Evolutionary conservation across 176 grass and related monocot genomes (phyloP).

Genomic region (Avena sativa): DNA sequence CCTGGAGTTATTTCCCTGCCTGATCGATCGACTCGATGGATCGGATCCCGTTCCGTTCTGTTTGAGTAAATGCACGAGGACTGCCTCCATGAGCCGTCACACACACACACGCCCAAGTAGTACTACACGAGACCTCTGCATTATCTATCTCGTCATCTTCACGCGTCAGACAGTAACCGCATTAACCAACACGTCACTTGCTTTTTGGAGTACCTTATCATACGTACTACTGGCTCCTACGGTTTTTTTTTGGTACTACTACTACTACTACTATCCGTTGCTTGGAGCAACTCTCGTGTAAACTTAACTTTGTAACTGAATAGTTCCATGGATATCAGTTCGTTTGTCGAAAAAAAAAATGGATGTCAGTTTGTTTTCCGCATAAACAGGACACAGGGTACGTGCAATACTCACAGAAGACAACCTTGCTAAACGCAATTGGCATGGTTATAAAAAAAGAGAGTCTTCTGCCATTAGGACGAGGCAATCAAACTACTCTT

Average conservation of each 20-base stretch:
- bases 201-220: neutral
- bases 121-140: slow-evolving; percentile 9
- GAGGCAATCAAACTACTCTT: too few relatives aligned
- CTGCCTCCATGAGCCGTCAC: slow-evolving; percentile 47
- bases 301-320: neutral
- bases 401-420: too few relatives aligned
- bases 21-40: neutral
- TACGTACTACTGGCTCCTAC: neutral
- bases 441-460: too few relatives aligned
- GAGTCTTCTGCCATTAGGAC: too few relatives aligned
- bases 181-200: slow-evolving; percentile 18
- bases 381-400: neutral
- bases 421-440: too few relatives aligned
- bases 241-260: neutral
- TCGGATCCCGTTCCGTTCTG: neutral
- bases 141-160: neutral
- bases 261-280: too few relatives aligned
- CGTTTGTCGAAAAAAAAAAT: too few relatives aligned
- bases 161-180: slow-evolving; percentile 43
- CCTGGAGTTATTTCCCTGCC: slow-evolving; percentile 5
- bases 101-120: neutral
- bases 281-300: neutral
- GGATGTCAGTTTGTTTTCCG: too few relatives aligned
- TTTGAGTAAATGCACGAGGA: slow-evolving; percentile 40
- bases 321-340: too few relatives aligned